A percentile compares a stretch with the other conserved stretches of the same genome.
Evolutionary conservation across 257 asterid species (phyloP).

Genomic region (Rubia yunnanensis): DNA sequence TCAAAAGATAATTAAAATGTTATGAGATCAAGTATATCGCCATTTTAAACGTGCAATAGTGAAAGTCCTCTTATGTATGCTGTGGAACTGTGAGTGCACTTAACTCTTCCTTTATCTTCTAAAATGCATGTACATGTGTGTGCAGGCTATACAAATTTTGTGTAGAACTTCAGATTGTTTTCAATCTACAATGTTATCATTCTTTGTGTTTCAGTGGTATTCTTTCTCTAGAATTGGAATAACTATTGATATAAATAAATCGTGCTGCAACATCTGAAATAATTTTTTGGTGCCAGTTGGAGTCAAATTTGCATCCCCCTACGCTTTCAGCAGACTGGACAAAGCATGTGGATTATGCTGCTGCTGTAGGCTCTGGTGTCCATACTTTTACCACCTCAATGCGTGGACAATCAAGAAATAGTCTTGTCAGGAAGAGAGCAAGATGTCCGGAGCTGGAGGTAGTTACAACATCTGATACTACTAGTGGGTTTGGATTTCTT

Average conservation of each 20-base stretch:
- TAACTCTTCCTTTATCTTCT: neutral
- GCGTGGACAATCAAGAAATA: slow-evolving; percentile 52
- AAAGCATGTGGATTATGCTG: slow-evolving; percentile 70
- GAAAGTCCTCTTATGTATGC: neutral
- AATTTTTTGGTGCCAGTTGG: slow-evolving; percentile 51
- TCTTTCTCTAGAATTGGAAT: neutral
- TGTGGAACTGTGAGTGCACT: neutral
- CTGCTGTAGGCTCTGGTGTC: slow-evolving; percentile 71
- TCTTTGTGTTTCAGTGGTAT: neutral
- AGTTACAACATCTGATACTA: slow-evolving; percentile 46
- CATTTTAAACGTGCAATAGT: neutral
- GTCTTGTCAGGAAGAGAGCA: slow-evolving; percentile 47
- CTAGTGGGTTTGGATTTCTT: slow-evolving; percentile 55
- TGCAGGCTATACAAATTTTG: neutral
- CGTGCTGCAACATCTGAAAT: slow-evolving; percentile 11
- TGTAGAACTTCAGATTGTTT: neutral
- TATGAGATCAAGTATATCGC: neutral
- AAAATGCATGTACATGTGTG: neutral
- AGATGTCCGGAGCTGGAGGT: slow-evolving; percentile 38
- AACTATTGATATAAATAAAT: neutral
- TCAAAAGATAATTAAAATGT: neutral
- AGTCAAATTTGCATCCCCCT: slow-evolving; percentile 65
- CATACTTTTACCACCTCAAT: slow-evolving; percentile 38
- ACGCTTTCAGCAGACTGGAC: slow-evolving; percentile 82
- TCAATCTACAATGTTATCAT: neutral